phyloP scores from a whole-genome alignment of 169 alveolate species.

The Amoebophrya sp. region DNA sequence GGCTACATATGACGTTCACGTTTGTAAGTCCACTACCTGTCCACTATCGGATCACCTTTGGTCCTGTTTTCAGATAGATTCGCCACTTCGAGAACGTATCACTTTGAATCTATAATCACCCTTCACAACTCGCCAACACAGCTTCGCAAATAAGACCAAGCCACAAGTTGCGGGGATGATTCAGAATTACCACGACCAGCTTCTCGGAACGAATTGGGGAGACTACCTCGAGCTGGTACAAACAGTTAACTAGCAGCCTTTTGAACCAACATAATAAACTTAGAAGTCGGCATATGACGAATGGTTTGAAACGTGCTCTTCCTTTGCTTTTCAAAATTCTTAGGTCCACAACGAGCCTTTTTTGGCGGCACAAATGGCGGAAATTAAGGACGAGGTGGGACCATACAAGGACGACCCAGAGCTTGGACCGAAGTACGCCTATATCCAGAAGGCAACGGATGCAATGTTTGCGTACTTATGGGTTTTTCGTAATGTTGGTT shows the following conservation, averaged over 20 bases:
- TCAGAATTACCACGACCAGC: conserved; percentile 20
- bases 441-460: not conserved
- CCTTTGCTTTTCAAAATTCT: too few relatives aligned
- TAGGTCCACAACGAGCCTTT: conserved; percentile 29
- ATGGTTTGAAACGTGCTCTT: too few relatives aligned
- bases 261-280: too few relatives aligned
- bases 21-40: too few relatives aligned
- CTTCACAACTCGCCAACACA: too few relatives aligned
- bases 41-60: too few relatives aligned
- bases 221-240: conserved; percentile 25
- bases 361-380: not conserved
- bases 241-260: too few relatives aligned
- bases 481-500: not conserved
- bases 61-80: not conserved
- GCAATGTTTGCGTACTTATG: conserved; percentile 26
- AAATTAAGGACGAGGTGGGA: conserved; percentile 1
- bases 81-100: too few relatives aligned
- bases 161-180: not conserved
- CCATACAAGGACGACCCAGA: conserved; percentile 25
- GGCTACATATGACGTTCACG: too few relatives aligned
- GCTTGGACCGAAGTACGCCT: not conserved
- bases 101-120: too few relatives aligned
- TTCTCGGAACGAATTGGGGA: conserved; percentile 38
- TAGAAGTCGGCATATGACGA: too few relatives aligned
- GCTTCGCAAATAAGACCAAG: too few relatives aligned